Base-by-base conservation (phyloP, 805 yeast species). In the Clavispora carvajalis region DNA sequence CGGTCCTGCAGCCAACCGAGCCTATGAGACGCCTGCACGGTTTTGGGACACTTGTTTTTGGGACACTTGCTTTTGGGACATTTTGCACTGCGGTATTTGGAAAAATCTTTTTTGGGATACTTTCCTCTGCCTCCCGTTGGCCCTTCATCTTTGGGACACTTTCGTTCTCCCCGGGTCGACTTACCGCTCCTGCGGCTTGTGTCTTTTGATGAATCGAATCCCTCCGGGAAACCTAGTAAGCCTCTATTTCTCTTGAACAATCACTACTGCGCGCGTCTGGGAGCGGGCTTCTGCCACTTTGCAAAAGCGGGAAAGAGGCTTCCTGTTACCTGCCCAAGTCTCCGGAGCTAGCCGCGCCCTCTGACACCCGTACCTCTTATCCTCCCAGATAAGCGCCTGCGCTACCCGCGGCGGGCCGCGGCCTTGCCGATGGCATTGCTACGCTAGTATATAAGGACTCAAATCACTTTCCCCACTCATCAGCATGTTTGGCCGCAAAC, bases 101-200 rank as follows among this genome's bases (percentile, higher is more conserved):
- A 5, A 22, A 22, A n/a, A n/a, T 11, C 22, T 24, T 5, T 22
- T 40, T 40, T 40, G 37, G 40, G 43, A 40, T 23, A 36, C 39
- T 36, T 36, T 36, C 11, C 34, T 28, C 19, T 11, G 31, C 31
- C 11, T 28, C 15, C 15, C 5, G 5, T 25, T 12, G n/a, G n/a
- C n/a, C 11, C 15, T 12, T 6, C 11, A 13, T 5, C 30, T 26
- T n/a, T 22, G 23, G 23, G 7, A 22, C 23, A 22, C 23, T 22
- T 22, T 22, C 4, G 23, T 22, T 22, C 23, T 22, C 26, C 13
- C 26, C n/a, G n/a, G n/a, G n/a, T n/a, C n/a, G n/a, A n/a, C n/a
- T n/a, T n/a, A n/a, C n/a, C n/a, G n/a, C n/a, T n/a, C n/a, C 26
- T 7, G 33, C 33, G 17, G 33, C n/a, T 13, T 7, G 7, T 13